Evolutionary conservation across 2,329 filamentous ascomycete genomes (phyloP).

Genomic region (Claviceps cyperi): DNA sequence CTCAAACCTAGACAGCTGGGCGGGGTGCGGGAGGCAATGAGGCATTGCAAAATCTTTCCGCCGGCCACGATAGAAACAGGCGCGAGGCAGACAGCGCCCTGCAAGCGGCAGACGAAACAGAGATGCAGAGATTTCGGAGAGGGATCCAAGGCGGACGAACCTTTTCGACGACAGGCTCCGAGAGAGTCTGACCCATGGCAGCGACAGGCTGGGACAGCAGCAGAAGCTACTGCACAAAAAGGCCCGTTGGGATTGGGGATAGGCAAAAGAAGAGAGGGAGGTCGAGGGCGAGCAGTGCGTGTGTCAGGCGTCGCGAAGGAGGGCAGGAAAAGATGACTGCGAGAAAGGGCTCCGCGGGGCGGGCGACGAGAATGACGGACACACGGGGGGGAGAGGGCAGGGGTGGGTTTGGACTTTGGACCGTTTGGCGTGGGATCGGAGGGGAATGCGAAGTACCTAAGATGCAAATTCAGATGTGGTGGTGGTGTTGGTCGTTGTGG

Average conservation of each 20-base stretch:
- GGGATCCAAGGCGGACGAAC: conserved; percentile 31
- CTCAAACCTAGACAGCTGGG: neutral
- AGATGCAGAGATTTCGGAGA: conserved; percentile 1
- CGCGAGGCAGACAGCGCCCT: neutral
- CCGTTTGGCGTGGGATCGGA: neutral
- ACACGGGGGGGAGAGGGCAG: neutral
- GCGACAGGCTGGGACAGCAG: conserved; percentile 13
- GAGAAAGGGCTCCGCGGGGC: neutral
- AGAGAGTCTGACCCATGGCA: conserved; percentile 95
- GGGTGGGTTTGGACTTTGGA: neutral
- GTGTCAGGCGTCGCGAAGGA: conserved; percentile 1
- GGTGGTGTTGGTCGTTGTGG: neutral
- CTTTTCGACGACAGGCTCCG: conserved; percentile 98
- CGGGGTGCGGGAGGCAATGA: neutral
- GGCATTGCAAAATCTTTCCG: neutral
- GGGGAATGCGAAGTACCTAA: conserved; percentile 2
- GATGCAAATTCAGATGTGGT: neutral
- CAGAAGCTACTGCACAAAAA: conserved; percentile 12
- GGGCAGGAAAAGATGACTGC: conserved; percentile 1
- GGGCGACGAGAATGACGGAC: conserved; percentile 3
- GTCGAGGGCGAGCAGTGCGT: neutral
- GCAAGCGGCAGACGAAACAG: neutral
- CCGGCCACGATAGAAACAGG: too few relatives aligned
- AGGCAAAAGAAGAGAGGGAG: conserved; percentile 4
- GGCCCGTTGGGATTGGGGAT: conserved; percentile 7